phyloP scores from a whole-genome alignment of 345 rosid genomes.

The Draba incana region DNA sequence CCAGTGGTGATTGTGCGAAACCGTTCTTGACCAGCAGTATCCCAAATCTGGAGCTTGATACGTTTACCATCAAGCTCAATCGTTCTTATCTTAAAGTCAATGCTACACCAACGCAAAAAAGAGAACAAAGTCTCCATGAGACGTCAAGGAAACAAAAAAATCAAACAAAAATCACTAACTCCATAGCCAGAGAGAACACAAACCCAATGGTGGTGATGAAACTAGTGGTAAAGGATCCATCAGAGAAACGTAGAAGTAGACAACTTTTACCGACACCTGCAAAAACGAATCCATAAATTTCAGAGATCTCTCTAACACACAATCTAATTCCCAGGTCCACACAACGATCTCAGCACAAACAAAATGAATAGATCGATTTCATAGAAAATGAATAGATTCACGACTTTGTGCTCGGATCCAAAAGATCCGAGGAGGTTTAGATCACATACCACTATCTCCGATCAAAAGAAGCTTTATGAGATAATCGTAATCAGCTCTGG shows the following conservation, averaged over 20 bases:
- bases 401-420: not conserved
- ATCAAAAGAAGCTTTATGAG: slow-evolving; percentile 81
- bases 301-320: slow-evolving; percentile 17
- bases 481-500: slow-evolving; percentile 77
- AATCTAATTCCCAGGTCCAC: slow-evolving; percentile 33
- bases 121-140: not conserved
- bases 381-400: slow-evolving; percentile 10
- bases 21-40: slow-evolving; percentile 96
- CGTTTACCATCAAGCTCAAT: slow-evolving; percentile 94
- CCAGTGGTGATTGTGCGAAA: slow-evolving; percentile 90
- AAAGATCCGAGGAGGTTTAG: slow-evolving; percentile 14
- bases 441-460: slow-evolving; percentile 68
- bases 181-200: slow-evolving; percentile 19
- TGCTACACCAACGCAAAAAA: slow-evolving; percentile 44
- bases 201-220: slow-evolving; percentile 98
- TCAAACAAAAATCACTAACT: not conserved
- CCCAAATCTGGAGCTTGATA: slow-evolving; percentile 95
- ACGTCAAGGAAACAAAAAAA: not conserved
- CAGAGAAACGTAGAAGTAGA: slow-evolving; percentile 92
- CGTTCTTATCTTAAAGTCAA: slow-evolving; percentile 95
- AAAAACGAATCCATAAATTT: not conserved
- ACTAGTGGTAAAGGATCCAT: slow-evolving; percentile 95
- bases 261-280: slow-evolving; percentile 96
- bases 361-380: slow-evolving; percentile 10
- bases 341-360: slow-evolving; percentile 19